Evolutionary conservation across 495 filamentous ascomycete genomes (phyloP), one percentile per base, ranked within the genome.

Genomic region (Margaritispora aquatica): DNA sequence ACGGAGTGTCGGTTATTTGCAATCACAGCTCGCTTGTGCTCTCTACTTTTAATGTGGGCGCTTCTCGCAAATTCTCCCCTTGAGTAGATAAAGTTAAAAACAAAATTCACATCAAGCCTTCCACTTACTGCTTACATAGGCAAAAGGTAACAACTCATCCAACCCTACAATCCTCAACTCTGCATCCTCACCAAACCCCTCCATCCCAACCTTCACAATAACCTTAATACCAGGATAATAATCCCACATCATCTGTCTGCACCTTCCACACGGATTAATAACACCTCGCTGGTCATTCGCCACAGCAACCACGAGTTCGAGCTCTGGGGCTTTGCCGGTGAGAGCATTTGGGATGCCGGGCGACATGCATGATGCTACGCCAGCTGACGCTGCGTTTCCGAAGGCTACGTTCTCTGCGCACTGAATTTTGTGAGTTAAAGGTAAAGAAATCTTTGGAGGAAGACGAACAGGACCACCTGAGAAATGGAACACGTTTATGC

Each of bases 401-500:
- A 72, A 63, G 13, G 68, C 66, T 11, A 69, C 61, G 17, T 69
- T 67, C 34, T 70, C 21, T 23, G 24, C 47, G 9, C 38, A 44
- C 38, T 44, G 38, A 34, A 34, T 5, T 5, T 34, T 7, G 29
- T 7, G 29, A 34, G 7, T 7, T 34, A 15, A 48, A 48, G 8
- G 44, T 5, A n/a, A 48, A 48, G 7, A n/a, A n/a, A n/a, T n/a
- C n/a, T n/a, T n/a, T n/a, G n/a, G n/a, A 48, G 44, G 44, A 17
- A 24, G n/a, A 26, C 47, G 8, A 24, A 50, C 47, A 44, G 68
- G 68, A 2, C 66, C 68, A 13, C 70, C 70, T 1, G 65, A 65
- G 48, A 72, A 72, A 46, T 70, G 68, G 24, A 66, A 70, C 11
- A 70, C 58, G 46, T 70, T 69, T 56, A 72, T 59, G 13, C 66